phyloP scores from a whole-genome alignment of 225 moss, liverwort and hornwort species.

The Polytrichum commune region DNA sequence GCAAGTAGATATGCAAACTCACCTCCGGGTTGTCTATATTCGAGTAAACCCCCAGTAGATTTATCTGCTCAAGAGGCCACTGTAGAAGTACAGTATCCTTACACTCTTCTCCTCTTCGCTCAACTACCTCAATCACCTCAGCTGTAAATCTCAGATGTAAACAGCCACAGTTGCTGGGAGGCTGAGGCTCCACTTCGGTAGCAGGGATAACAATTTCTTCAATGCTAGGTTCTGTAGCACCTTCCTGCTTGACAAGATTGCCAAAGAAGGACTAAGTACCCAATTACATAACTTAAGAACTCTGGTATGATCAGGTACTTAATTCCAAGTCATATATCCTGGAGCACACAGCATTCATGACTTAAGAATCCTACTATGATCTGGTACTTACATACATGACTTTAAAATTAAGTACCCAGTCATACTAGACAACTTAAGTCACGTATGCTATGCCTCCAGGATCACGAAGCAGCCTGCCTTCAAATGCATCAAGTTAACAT shows the following conservation, averaged over 20 bases:
- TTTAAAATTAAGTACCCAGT: not conserved
- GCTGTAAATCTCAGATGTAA: conserved; percentile 43
- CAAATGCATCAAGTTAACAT: too few species aligned
- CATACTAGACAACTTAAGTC: too few species aligned
- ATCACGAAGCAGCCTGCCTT: too few species aligned
- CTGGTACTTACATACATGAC: conserved; percentile 4
- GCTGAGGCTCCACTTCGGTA: conserved; percentile 30
- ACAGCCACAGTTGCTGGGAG: not conserved
- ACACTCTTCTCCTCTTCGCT: conserved; percentile 42
- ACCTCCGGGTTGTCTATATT: conserved; percentile 35
- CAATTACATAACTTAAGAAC: not conserved
- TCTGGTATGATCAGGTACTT: not conserved
- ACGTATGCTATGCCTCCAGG: too few species aligned
- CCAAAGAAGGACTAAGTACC: conserved; percentile 12
- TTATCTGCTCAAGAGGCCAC: conserved; percentile 41
- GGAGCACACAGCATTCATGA: not conserved
- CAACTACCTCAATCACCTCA: conserved; percentile 22
- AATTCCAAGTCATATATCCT: not conserved
- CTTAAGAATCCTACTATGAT: not conserved
- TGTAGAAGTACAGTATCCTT: conserved; percentile 19
- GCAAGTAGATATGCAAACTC: not conserved
- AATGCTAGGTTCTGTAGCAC: not conserved
- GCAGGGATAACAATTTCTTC: conserved; percentile 29
- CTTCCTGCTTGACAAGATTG: conserved; percentile 19
- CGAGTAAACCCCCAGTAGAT: conserved; percentile 31